phyloP scores from a whole-genome alignment of 1,139 yeast genomes.

The Pichia norvegensis region DNA sequence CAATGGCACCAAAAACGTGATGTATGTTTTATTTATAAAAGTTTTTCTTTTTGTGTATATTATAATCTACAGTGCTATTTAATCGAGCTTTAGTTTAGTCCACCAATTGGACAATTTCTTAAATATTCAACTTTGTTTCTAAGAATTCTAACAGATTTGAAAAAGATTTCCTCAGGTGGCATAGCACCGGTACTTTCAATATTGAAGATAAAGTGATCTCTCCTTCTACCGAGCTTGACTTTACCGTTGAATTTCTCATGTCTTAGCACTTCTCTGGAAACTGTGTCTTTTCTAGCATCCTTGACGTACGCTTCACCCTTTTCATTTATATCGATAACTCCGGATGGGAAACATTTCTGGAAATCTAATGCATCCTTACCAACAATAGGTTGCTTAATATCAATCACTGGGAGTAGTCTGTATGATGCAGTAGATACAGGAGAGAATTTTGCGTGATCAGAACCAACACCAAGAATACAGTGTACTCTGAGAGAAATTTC shows the following conservation, averaged over 20 bases:
- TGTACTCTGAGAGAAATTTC: constrained; percentile 87
- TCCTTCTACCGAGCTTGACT: constrained; percentile 82
- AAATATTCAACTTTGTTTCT: constrained; percentile 80
- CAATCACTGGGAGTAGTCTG: constrained; percentile 86
- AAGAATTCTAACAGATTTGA: constrained; percentile 78
- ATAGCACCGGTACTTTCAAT: constrained; percentile 95
- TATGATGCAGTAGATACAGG: constrained; percentile 98
- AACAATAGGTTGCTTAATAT: constrained; percentile 62
- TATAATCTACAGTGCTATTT: background rate
- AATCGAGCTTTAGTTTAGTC: constrained; percentile 26
- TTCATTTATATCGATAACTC: constrained; percentile 72
- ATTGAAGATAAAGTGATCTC: constrained; percentile 90
- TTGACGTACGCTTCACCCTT: constrained; percentile 70
- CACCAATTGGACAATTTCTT: constrained; percentile 70
- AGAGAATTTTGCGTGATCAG: constrained; percentile 95
- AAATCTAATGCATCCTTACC: constrained; percentile 75
- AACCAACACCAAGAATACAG: constrained; percentile 84
- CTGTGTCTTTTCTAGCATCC: constrained; percentile 92
- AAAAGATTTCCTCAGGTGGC: constrained; percentile 92
- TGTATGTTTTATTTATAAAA: background rate
- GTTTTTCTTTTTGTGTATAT: background rate
- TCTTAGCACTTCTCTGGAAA: constrained; percentile 90
- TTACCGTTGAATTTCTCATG: constrained; percentile 85
- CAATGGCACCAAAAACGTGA: background rate
- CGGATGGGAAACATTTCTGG: constrained; percentile 86